A percentile compares a stretch with the other conserved stretches of the same genome.
phyloP scores from a whole-genome alignment of 2,329 filamentous ascomycete species.

The Ophiostoma populinum region DNA sequence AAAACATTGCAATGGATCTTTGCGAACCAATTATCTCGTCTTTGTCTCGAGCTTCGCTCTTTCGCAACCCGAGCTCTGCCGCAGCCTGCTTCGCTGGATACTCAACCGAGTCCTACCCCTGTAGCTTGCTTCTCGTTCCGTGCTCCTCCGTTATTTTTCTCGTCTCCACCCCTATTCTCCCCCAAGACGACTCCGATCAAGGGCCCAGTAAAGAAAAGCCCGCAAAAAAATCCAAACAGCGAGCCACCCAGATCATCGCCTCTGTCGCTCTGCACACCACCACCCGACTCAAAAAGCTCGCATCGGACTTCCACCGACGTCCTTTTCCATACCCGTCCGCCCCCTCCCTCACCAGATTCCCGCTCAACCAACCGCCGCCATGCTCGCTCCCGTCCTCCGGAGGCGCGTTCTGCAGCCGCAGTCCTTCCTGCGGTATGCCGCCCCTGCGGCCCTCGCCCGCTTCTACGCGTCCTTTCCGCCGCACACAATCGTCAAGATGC shows the following conservation, averaged over 20 bases:
- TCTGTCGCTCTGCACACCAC: no score
- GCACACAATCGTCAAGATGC: conserved; percentile 94
- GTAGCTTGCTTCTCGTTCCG: conserved; percentile 4
- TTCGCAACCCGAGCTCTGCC: no score
- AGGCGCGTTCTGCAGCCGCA: conserved; percentile 40
- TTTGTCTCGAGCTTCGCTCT: no score
- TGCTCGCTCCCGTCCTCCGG: conserved; percentile 47
- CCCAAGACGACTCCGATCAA: conserved; percentile 8
- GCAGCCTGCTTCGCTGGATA: no score
- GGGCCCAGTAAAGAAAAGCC: background rate
- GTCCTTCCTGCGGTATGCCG: conserved; percentile 31
- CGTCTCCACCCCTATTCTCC: conserved; percentile 5
- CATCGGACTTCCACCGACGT: conserved; percentile 4
- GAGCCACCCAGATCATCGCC: background rate
- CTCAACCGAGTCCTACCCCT: no score
- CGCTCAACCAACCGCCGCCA: conserved; percentile 19
- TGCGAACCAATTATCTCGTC: no score
- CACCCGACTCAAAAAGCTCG: conserved; percentile 5
- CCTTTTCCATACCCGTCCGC: background rate
- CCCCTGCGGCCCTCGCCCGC: conserved; percentile 39
- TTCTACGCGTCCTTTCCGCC: conserved; percentile 74
- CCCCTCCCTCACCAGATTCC: conserved; percentile 5
- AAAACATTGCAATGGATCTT: no score
- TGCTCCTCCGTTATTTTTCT: conserved; percentile 5
- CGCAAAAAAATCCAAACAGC: conserved; percentile 1